Conservation (phyloP, 2,329 filamentous ascomycete genomes). For the Nakataea oryzae region DNA sequence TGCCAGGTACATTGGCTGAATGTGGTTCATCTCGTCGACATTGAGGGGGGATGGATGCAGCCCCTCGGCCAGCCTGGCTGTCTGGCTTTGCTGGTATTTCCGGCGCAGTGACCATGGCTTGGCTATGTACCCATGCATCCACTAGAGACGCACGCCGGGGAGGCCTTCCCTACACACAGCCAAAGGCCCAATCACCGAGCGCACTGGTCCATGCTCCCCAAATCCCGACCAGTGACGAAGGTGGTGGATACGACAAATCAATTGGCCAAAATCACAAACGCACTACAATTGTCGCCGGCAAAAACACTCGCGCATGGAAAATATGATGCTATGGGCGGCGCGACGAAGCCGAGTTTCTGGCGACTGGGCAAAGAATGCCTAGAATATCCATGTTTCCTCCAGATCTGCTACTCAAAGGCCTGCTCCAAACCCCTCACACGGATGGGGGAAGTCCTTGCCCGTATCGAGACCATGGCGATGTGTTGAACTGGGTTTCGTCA, state of each 20-base stretch:
- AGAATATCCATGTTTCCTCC: too few species aligned
- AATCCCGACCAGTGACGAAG: too few species aligned
- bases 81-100: too few species aligned
- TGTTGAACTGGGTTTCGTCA: background rate
- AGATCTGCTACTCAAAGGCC: background rate
- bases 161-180: background rate
- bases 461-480: background rate
- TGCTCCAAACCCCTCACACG: background rate
- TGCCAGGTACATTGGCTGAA: background rate
- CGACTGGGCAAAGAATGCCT: too few species aligned
- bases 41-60: background rate
- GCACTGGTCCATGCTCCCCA: too few species aligned
- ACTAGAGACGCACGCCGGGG: background rate
- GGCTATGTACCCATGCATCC: background rate
- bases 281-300: too few species aligned
- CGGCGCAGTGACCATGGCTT: background rate
- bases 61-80: background rate
- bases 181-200: too few species aligned
- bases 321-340: too few species aligned
- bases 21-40: background rate
- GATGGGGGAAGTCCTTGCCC: background rate
- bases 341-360: too few species aligned
- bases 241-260: too few species aligned
- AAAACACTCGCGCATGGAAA: too few species aligned
- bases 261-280: too few species aligned